A percentile compares a stretch with the other conserved stretches of the same genome.
Conservation (phyloP, 2,329 filamentous ascomycete species). For the Trichoderma pleuroti region DNA sequence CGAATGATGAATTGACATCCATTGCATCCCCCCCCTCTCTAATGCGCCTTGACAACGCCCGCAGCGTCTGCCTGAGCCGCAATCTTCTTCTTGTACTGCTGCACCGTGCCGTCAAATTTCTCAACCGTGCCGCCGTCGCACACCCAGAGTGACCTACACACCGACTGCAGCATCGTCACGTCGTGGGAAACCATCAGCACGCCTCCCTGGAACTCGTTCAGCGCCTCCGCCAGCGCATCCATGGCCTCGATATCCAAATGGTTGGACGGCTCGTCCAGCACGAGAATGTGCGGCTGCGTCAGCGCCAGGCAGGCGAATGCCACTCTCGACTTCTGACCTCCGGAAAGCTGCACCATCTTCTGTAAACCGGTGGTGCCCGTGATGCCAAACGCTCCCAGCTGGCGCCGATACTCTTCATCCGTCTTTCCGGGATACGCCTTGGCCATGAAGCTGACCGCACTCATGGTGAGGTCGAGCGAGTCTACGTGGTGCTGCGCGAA, state of each 20-base stretch:
- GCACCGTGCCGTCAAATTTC: conserved; percentile 92
- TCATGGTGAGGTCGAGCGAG: conserved; percentile 82
- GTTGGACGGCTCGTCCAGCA: conserved; percentile 97
- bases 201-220: conserved; percentile 85
- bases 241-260: conserved; percentile 99
- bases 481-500: conserved; percentile 99
- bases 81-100: conserved; percentile 97
- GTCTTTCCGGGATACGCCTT: conserved; percentile 84
- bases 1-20: no score
- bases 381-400: conserved; percentile 84
- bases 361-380: conserved; percentile 96
- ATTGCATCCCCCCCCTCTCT: no score
- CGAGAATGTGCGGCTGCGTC: conserved; percentile 92
- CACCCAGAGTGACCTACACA: conserved; percentile 93
- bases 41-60: conserved; percentile 74
- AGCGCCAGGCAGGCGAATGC: conserved; percentile 95
- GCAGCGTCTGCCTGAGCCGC: conserved; percentile 80
- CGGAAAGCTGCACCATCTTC: conserved; percentile 90
- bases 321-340: conserved; percentile 97
- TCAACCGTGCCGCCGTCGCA: conserved; percentile 92
- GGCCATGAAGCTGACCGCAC: conserved; percentile 94
- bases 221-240: conserved; percentile 84
- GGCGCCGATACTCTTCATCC: conserved; percentile 94
- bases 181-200: conserved; percentile 99
- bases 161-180: conserved; percentile 95